phyloP scores from a whole-genome alignment of 371 early-diverging fungal species.

The Haplosporangium sp. region DNA sequence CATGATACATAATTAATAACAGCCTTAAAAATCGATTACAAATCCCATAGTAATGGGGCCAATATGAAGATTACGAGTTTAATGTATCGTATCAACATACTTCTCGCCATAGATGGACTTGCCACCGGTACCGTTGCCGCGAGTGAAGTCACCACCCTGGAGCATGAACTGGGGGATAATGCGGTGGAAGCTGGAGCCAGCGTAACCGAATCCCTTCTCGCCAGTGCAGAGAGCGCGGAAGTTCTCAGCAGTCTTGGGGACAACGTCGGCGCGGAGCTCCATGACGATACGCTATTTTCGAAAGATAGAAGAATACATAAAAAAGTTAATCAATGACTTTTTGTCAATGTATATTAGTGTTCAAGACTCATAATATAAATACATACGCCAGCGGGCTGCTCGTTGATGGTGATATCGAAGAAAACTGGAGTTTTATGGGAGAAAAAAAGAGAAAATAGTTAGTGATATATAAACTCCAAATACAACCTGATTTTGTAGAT shows the following conservation, averaged over 20 bases:
- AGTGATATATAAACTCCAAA: neutral
- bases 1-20: slow-evolving; percentile 18
- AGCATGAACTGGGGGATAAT: slow-evolving; percentile 97
- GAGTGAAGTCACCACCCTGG: slow-evolving; percentile 99
- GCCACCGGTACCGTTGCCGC: slow-evolving; percentile 97
- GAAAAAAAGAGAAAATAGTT: neutral
- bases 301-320: slow-evolving; percentile 13
- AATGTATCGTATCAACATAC: slow-evolving; percentile 16
- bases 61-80: neutral
- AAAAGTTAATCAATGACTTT: neutral
- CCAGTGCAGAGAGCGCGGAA: slow-evolving; percentile 78
- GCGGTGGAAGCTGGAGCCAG: slow-evolving; percentile 92
- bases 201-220: slow-evolving; percentile 86
- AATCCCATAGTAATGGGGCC: no score
- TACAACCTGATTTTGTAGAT: neutral
- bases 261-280: slow-evolving; percentile 75
- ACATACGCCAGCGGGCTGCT: slow-evolving; percentile 64
- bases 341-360: neutral
- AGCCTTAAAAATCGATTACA: no score
- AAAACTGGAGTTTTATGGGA: slow-evolving; percentile 57
- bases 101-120: slow-evolving; percentile 96
- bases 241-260: slow-evolving; percentile 93
- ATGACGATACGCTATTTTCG: slow-evolving; percentile 75
- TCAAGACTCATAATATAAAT: neutral
- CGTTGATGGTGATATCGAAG: slow-evolving; percentile 79